Base-by-base conservation (phyloP, 2,329 filamentous ascomycete species). In the Scorias spongiosa region DNA sequence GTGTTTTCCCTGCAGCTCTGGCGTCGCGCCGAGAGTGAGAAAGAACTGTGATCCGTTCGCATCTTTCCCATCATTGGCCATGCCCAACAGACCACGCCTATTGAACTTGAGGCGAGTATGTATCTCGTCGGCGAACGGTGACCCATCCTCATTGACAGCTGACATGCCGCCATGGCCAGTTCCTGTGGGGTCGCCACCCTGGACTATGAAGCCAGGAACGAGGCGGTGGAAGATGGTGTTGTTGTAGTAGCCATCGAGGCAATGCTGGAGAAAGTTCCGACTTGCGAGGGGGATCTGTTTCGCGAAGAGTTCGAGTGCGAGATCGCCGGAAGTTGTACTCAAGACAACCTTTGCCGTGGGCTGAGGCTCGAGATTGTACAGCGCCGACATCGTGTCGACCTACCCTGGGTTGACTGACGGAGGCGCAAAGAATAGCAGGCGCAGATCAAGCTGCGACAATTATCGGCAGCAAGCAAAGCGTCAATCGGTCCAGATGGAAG, bases 1-100 rank as follows among this genome's bases (percentile, higher is more conserved):
- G 62, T 95, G 95, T 65, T 84, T 85, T 42, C 81, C 83, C 53
- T 82, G 85, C 56, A 98, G 63, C 67, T 96, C 87, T 20, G 86
- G 80, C 18, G 88, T 87, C 44, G 71, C 70, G 49, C 78, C 87
- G 43, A 98, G 66, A 0, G 91, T 96, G 48, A 98, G 80, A 68
- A 98, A 98, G 70, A 96, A 96, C 63, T 98, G 91, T 62, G 86
- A 94, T 29, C 86, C 84, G 66, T 96, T 96, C 44, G 84, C 84
- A 56, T 88, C 72, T 28, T 75, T 74, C 39, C 87, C 81, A 48
- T 84, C 81, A 63, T 96, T 96, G 26, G 91, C 91, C 87, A 96
- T 95, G n/a, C 84, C 91, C 54, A 98, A 65, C 54, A 96, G 66
- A 0, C 91, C 91, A 47, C 91, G 74, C 40, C 91, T 74, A 55